Percentiles rank a stretch among this genome's conserved stretches.
These are phyloP conservation scores for Metschnikowia cubensis DNA, from an alignment of 805 yeast genomes.

Conservation along the genomic window DNA sequence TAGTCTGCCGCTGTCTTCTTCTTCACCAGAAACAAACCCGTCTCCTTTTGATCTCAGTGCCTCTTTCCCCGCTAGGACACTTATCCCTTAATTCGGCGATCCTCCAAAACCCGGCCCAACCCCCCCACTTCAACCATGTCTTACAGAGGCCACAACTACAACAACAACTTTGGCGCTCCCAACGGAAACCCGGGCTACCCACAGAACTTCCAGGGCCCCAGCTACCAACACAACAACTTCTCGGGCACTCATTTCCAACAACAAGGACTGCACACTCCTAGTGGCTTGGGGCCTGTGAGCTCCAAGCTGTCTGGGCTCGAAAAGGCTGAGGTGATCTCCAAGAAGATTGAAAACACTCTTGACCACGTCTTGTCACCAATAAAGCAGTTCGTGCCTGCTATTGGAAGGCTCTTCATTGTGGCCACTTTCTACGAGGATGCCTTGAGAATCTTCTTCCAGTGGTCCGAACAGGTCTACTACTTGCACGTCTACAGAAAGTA, in stretches of 20 bases:
- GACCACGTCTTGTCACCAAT: constrained; percentile 49
- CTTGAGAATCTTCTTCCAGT: constrained; percentile 75
- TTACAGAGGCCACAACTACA: constrained; percentile 37
- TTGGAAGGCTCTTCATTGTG: constrained; percentile 86
- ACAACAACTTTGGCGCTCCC: constrained; percentile 29
- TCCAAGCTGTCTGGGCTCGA: constrained; percentile 27
- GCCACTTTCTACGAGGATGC: constrained; percentile 93
- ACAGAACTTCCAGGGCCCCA: not conserved
- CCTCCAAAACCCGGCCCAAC: not conserved
- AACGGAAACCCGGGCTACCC: constrained; percentile 2
- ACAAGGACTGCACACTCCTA: constrained; percentile 8
- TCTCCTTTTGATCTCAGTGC: not conserved
- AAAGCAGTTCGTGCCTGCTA: constrained; percentile 76
- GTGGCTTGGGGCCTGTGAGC: constrained; percentile 22
- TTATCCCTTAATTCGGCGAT: not conserved
- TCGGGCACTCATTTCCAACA: constrained; percentile 10
- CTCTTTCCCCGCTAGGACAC: not conserved
- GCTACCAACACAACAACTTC: constrained; percentile 2
- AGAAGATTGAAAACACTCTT: constrained; percentile 50
- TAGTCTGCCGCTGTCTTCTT: not conserved
- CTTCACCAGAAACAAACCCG: not conserved
- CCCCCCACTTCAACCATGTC: constrained; percentile 26
- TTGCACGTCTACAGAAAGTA: constrained; percentile 74
- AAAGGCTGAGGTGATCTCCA: constrained; percentile 48
- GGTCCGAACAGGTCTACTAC: constrained; percentile 87